Evolutionary conservation across 768 basidiomycete species (phyloP).

Genomic region (Mycena sanguinolenta): DNA sequence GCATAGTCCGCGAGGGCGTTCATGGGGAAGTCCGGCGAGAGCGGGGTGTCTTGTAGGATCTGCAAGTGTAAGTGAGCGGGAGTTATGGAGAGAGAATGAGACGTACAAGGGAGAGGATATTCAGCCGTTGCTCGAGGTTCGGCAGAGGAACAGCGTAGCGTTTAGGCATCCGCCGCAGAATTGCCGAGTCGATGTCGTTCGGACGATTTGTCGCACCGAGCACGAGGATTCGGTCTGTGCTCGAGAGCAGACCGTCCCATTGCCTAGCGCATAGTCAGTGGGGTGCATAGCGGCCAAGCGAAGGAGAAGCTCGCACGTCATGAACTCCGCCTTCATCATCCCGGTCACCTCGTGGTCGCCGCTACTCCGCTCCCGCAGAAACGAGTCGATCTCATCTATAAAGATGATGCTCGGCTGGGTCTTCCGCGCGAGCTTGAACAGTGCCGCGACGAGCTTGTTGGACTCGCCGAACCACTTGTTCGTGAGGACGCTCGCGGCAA

Average conservation of each 20-base stretch:
- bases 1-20: constrained; percentile 74
- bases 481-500: constrained; percentile 79
- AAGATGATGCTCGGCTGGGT: constrained; percentile 97
- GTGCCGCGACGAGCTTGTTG: constrained; percentile 94
- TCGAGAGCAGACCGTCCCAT: constrained; percentile 94
- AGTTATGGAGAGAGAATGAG: background rate
- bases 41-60: constrained; percentile 88
- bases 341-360: constrained; percentile 98
- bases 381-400: constrained; percentile 98
- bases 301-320: constrained; percentile 17
- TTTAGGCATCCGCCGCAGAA: constrained; percentile 97
- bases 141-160: constrained; percentile 91
- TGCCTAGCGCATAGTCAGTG: constrained; percentile 60
- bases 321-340: constrained; percentile 88
- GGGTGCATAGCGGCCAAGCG: background rate
- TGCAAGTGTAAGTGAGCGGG: constrained; percentile 45
- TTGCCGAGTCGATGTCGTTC: constrained; percentile 89
- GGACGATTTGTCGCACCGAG: constrained; percentile 97
- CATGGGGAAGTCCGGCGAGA: constrained; percentile 74
- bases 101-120: constrained; percentile 85
- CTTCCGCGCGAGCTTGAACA: constrained; percentile 95
- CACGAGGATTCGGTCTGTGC: constrained; percentile 85
- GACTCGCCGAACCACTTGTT: constrained; percentile 91
- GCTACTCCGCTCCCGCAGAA: constrained; percentile 87
- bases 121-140: constrained; percentile 79